Base-by-base conservation (phyloP, 2,329 filamentous ascomycete genomes). In the Neopestalotiopsis sp. region DNA sequence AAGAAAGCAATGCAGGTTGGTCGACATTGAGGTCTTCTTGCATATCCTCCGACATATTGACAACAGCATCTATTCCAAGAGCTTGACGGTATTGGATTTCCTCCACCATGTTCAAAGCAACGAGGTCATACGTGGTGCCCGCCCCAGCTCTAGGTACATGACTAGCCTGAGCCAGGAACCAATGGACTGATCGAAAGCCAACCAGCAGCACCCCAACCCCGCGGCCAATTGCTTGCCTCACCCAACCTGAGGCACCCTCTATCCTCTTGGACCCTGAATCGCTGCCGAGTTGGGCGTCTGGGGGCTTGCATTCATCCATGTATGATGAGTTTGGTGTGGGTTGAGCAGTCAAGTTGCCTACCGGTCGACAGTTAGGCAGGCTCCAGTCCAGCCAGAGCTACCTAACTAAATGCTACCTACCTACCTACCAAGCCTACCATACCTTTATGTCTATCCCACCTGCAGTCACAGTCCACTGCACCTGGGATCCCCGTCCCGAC, bases 401-500 rank as follows among this genome's bases (percentile, higher is more conserved):
- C 34, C 58, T 34, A 60, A 28, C 3, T 28, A 28, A 28, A 38
- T 38, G 34, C 34, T 7, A 38, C 34, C 34, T 38, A 38, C 34
- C 34, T 28, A 60, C 14, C 58, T 38, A 6, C 34, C 34, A 38
- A 38, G 6, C 34, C 34, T 30, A 49, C 42, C 42, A 12, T 49
- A 49, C 13, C 56, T 10, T 10, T 24, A 58, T 17, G 28, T 24
- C 10, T 28, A 28, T 28, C 10, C n/a, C 30, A 34, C 30, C 24
- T 20, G 20, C 62, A 65, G 62, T 28, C 24, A 28, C 24, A 28
- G 24, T 28, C 24, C 24, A 28, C 24, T 34, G 32, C 40, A 40
- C 62, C 62, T 10, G 49, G 62, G 32, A 65, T 34, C 34, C 40
- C 62, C 24, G 62, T 52, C 59, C 59, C 59, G 59, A 62, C 62